These are phyloP conservation scores for Pseudonectria buxi DNA, from an alignment of 2,329 filamentous ascomycete genomes.

Conservation along the genomic window DNA sequence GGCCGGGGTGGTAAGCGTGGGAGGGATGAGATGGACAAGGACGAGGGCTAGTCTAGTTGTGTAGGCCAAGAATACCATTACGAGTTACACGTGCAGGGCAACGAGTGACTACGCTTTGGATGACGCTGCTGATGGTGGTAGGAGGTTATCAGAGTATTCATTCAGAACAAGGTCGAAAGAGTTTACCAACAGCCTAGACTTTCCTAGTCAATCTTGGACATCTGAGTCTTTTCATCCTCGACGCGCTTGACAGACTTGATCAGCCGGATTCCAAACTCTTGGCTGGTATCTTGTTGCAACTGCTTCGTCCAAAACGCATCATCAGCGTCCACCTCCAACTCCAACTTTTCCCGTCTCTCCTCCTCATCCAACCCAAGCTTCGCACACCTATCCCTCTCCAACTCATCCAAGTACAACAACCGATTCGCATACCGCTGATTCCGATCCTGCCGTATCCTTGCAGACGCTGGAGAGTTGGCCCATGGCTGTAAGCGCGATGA, in stretches of 20 bases:
- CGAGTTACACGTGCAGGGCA: too few relatives aligned
- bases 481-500: slow-evolving; percentile 69
- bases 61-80: too few relatives aligned
- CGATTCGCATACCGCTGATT: slow-evolving; percentile 32
- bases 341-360: slow-evolving; percentile 32
- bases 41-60: slow-evolving; percentile 51
- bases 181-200: too few relatives aligned
- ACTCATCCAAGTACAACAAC: slow-evolving; percentile 31
- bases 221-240: slow-evolving; percentile 3
- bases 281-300: slow-evolving; percentile 32
- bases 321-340: slow-evolving; percentile 27
- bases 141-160: too few relatives aligned
- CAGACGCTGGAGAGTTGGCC: slow-evolving; percentile 58
- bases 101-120: too few relatives aligned
- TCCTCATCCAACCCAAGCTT: slow-evolving; percentile 27
- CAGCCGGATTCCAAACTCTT: slow-evolving; percentile 26
- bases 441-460: slow-evolving; percentile 34
- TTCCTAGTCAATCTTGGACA: too few relatives aligned
- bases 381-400: slow-evolving; percentile 32
- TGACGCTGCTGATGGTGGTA: too few relatives aligned
- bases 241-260: slow-evolving; percentile 25
- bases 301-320: slow-evolving; percentile 37
- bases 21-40: slow-evolving; percentile 63
- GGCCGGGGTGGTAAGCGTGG: slow-evolving; percentile 41
- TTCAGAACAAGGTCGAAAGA: too few relatives aligned